Percentiles rank a stretch among this genome's conserved stretches.
These are phyloP conservation scores for Cladosporium oxysporum DNA, from an alignment of 2,329 filamentous ascomycete genomes.

Conservation along the genomic window DNA sequence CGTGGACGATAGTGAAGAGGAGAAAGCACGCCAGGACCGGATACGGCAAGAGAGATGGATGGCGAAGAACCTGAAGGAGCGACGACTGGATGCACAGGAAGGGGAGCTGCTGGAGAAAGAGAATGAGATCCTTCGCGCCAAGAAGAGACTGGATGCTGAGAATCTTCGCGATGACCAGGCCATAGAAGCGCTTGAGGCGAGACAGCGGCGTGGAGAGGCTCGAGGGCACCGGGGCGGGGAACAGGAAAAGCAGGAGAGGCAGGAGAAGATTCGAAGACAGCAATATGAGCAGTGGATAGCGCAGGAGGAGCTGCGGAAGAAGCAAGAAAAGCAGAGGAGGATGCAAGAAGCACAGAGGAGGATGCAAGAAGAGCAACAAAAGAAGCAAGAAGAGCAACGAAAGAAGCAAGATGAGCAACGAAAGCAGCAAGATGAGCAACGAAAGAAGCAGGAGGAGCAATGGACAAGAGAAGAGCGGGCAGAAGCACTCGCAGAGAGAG, in stretches of 20 bases:
- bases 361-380: too few relatives aligned
- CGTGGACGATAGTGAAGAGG: constrained; percentile 37
- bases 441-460: too few relatives aligned
- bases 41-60: constrained; percentile 36
- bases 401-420: too few relatives aligned
- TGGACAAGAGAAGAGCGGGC: too few relatives aligned
- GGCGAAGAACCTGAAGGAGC: constrained; percentile 37
- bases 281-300: too few relatives aligned
- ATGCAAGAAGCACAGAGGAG: too few relatives aligned
- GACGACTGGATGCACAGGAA: neutral
- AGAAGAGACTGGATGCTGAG: neutral
- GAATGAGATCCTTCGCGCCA: neutral
- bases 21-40: constrained; percentile 38
- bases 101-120: neutral
- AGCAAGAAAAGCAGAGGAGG: neutral
- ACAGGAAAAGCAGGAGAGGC: neutral
- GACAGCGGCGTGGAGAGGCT: neutral
- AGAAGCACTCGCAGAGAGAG: neutral
- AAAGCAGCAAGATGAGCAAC: too few relatives aligned
- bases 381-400: too few relatives aligned
- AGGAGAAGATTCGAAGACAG: neutral
- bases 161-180: neutral
- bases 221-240: neutral
- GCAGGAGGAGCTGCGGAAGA: too few relatives aligned
- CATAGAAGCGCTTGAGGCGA: neutral